Conservation (phyloP, 805 yeast species). For the Metschnikowia lachancei region DNA sequence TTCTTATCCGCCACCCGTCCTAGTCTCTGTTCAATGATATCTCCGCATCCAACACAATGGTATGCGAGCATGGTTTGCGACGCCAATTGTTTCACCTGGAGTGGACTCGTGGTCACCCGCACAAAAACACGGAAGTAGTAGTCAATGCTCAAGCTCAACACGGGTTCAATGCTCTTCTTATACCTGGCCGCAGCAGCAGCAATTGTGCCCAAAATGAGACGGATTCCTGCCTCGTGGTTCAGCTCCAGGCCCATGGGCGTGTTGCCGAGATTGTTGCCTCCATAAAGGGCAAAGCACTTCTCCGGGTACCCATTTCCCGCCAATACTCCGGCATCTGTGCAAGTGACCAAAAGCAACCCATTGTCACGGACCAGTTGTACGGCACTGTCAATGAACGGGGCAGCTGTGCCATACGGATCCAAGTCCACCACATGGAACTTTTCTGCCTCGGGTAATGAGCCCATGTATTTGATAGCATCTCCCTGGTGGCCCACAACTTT, state of each 20-base stretch:
- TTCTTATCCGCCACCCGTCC: slow-evolving; percentile 58
- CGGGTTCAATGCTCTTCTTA: slow-evolving; percentile 82
- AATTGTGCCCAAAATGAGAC: slow-evolving; percentile 76
- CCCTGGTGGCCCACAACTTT: slow-evolving; percentile 70
- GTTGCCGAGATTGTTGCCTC: slow-evolving; percentile 83
- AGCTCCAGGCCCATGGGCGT: slow-evolving; percentile 54
- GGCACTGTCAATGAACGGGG: slow-evolving; percentile 93
- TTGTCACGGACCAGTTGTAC: slow-evolving; percentile 78
- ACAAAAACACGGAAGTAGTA: slow-evolving; percentile 87
- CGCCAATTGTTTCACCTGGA: slow-evolving; percentile 75
- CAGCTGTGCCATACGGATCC: slow-evolving; percentile 97
- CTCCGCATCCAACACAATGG: slow-evolving; percentile 85
- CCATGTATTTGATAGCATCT: slow-evolving; percentile 88
- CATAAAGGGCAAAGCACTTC: slow-evolving; percentile 91
- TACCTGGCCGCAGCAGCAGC: slow-evolving; percentile 86
- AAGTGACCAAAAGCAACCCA: slow-evolving; percentile 85
- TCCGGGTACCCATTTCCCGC: slow-evolving; percentile 98
- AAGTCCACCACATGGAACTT: slow-evolving; percentile 84
- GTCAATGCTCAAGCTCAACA: slow-evolving; percentile 82
- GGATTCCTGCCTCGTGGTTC: slow-evolving; percentile 88
- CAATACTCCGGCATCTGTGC: slow-evolving; percentile 92
- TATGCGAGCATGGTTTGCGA: slow-evolving; percentile 74
- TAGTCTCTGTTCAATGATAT: slow-evolving; percentile 66
- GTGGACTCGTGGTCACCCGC: slow-evolving; percentile 72
- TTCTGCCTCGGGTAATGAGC: slow-evolving; percentile 39